Base-by-base conservation (phyloP, 257 asterid genomes). In the Forsythia viridissima region DNA sequence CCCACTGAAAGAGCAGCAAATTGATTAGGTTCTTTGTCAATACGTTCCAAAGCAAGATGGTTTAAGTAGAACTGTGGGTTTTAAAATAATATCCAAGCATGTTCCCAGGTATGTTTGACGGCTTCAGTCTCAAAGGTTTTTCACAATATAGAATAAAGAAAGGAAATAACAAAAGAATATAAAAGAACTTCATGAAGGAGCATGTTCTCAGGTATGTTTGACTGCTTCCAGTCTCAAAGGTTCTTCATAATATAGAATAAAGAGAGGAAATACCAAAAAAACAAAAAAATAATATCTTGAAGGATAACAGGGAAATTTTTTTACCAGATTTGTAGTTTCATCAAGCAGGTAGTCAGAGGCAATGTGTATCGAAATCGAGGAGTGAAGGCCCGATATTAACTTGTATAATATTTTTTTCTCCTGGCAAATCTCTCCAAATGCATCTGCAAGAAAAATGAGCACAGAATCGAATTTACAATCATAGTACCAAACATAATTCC, bases 311-410 rank as follows among this genome's bases (percentile, higher is more conserved):
- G 76, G 48, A 66, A 34, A 78, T 40, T 79, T 75, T 57, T 73
- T 75, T 88, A 94, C 97, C 97, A 81, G 81, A 84, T 88, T 88
- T 73, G 63, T 85, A 84, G 91, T 86, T 89, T 94, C 97, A 51
- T 94, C 98, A 51, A 94, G 94, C 61, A 94, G 92, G 85, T 91
- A 94, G 44, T 91, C 97, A 69, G 97, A 79, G 8, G 91, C 97
- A 79, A 94, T 92, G 83, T 94, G 98, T 80, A 89, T 85, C 46
- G 98, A 94, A 67, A 94, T 94, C 59, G 98, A 94, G 83, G 98
- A 86, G 80, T 94, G 98, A 72, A 94, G 97, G 79, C 97, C 97
- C 8, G 98, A 94, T 80, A 94, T 94, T 81, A 94, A 87, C 85
- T 94, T 92, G 92, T 88, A 94, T 21, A 94, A 76, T 75, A 92